phyloP scores from a whole-genome alignment of 1,139 yeast genomes.

The Debaryomyces coudertii region DNA sequence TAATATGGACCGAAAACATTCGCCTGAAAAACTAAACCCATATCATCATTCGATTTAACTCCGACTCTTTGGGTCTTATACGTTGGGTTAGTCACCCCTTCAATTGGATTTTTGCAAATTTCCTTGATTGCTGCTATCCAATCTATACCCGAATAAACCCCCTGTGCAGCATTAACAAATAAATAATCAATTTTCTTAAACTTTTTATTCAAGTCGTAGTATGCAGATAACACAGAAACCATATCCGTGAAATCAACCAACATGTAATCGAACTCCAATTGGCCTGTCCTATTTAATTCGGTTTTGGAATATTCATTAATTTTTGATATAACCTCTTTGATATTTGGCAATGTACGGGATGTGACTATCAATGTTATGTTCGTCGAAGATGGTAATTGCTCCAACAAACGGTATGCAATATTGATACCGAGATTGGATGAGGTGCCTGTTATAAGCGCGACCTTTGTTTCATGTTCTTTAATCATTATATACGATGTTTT shows the following conservation, averaged over 20 bases:
- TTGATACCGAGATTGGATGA: constrained; percentile 81
- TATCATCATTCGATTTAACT: constrained; percentile 64
- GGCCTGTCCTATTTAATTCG: constrained; percentile 45
- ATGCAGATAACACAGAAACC: constrained; percentile 80
- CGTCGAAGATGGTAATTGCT: constrained; percentile 52
- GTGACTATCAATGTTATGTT: constrained; percentile 82
- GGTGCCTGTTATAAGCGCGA: constrained; percentile 51
- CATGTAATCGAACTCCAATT: constrained; percentile 81
- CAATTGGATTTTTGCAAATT: constrained; percentile 63
- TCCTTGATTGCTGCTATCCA: constrained; percentile 78
- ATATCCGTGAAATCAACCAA: constrained; percentile 87
- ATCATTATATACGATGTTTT: not conserved
- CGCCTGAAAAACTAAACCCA: constrained; percentile 92
- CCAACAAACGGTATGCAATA: constrained; percentile 77
- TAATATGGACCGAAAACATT: constrained; percentile 95
- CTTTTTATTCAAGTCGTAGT: constrained; percentile 65
- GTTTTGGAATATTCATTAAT: constrained; percentile 55
- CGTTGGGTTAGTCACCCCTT: constrained; percentile 82
- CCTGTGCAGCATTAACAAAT: constrained; percentile 88
- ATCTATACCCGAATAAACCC: constrained; percentile 83
- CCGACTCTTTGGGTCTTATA: constrained; percentile 84
- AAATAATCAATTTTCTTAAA: constrained; percentile 73
- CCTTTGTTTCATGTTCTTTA: constrained; percentile 25
- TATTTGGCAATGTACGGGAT: constrained; percentile 84
- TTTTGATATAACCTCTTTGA: constrained; percentile 68